Evolutionary conservation across 2,329 filamentous ascomycete species (phyloP), one percentile per base, ranked within the genome.

Genomic region (Arachnomyces sp.): DNA sequence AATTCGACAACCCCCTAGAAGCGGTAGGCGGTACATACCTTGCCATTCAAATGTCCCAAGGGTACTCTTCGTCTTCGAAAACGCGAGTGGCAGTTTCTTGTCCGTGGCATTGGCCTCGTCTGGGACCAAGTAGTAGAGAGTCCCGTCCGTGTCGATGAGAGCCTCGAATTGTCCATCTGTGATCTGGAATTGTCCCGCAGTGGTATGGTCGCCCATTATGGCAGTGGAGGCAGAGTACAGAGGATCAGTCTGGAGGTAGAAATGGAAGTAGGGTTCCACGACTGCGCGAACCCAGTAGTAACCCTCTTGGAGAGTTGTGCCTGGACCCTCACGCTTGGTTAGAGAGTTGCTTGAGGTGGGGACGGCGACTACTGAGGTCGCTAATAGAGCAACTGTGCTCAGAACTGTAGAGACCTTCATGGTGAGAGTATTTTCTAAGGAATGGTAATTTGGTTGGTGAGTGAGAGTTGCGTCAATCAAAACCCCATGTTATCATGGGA

Each of bases 131-230:
- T 72, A 72, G 28, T 72, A 57, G 34, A 63, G 53, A 4, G 53
- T 50, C 6, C 50, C 52, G 11, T 41, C 43, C 17, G 50, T 49
- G 34, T 63, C 61, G 7, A 65, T 66, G 38, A 74, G 61, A 49
- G 75, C 67, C 2, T 76, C 68, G 1, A 78, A 68, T 57, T 80
- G 76, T 0, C 74, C 74, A 33, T 65, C 60, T 3, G 70, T 62
- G 42, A 79, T 64, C 46, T 73, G 70, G 62, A 74, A 77, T 55
- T 80, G 75, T 0, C 76, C 76, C 0, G 76, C 76, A 1, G 69
- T 72, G 4, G 62, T 69, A 57, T 70, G 66, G 43, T 63, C 65
- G 34, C 67, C 68, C 40, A 79, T 64, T 18, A 76, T 60, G 2
- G 75, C 75, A 17, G 61, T 58, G 7, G 72, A 71, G 1, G 71